Evolutionary conservation across 495 filamentous ascomycete genomes (phyloP).

Genomic region (Apiosordaria backusii): DNA sequence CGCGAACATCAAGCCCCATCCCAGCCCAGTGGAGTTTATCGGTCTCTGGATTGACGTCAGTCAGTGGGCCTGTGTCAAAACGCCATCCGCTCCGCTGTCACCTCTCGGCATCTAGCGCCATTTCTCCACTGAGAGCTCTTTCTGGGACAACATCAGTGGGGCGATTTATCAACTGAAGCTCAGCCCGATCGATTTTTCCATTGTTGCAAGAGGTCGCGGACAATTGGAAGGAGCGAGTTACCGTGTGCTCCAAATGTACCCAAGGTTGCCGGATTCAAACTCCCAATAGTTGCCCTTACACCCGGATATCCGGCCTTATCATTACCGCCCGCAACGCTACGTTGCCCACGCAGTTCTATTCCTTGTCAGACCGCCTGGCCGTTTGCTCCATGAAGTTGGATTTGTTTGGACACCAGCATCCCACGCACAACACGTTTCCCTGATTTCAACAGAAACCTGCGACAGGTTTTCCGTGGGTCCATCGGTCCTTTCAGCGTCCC

Average conservation of each 20-base stretch:
- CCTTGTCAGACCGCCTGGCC: constrained; percentile 3
- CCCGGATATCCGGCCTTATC: background rate
- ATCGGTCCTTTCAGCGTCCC: background rate
- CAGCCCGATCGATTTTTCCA: background rate
- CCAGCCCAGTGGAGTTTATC: background rate
- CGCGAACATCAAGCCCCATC: background rate
- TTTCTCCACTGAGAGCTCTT: constrained; percentile 10
- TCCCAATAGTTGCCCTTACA: background rate
- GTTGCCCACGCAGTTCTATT: background rate
- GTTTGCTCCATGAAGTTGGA: constrained; percentile 4
- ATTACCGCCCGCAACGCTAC: constrained; percentile 4
- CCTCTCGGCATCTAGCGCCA: constrained; percentile 5
- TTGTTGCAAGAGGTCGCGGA: background rate
- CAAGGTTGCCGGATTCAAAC: background rate
- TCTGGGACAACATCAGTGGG: constrained; percentile 11
- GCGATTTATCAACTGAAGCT: background rate
- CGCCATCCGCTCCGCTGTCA: constrained; percentile 8
- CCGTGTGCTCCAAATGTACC: background rate
- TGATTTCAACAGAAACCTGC: constrained; percentile 12
- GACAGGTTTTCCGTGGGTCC: constrained; percentile 11
- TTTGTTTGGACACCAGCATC: constrained; percentile 1
- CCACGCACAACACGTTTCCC: constrained; percentile 1
- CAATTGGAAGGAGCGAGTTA: background rate
- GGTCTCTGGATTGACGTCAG: constrained; percentile 14
- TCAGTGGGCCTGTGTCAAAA: constrained; percentile 3